A percentile compares a stretch with the other conserved stretches of the same genome.
Evolutionary conservation across 352 stramenopile species (phyloP).

Genomic region (Globisporangium sylvaticum): DNA sequence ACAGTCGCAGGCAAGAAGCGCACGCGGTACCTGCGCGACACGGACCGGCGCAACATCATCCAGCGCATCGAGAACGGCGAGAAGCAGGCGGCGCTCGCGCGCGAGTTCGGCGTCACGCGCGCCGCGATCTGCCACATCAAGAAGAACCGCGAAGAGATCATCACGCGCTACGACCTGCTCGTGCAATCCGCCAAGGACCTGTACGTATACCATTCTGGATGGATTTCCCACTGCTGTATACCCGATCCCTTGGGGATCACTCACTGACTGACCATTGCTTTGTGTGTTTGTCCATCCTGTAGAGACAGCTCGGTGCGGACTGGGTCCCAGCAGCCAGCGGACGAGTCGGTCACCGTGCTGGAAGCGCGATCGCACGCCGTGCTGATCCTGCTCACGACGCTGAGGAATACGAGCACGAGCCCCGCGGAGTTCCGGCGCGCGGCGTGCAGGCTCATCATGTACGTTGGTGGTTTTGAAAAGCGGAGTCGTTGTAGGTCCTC

Average conservation of each 20-base stretch:
- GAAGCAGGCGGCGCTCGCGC: constrained; percentile 52
- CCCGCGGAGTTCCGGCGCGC: constrained; percentile 32
- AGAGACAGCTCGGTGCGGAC: constrained; percentile 27
- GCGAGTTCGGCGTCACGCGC: constrained; percentile 65
- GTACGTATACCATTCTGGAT: constrained; percentile 21
- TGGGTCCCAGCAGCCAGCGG: neutral
- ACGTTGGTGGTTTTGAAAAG: neutral
- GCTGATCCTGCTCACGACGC: constrained; percentile 40
- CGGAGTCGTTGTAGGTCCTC: too few species aligned
- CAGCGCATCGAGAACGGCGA: constrained; percentile 62
- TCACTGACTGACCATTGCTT: too few species aligned
- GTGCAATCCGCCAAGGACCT: constrained; percentile 51
- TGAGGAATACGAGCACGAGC: constrained; percentile 32
- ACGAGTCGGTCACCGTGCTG: constrained; percentile 32
- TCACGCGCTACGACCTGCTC: constrained; percentile 59
- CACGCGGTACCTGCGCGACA: constrained; percentile 50
- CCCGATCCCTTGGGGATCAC: neutral
- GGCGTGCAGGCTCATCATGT: constrained; percentile 47
- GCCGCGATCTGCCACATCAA: constrained; percentile 78
- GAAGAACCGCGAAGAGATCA: constrained; percentile 69
- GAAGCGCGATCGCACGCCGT: constrained; percentile 42
- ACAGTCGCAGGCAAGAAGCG: constrained; percentile 26
- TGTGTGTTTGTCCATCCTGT: neutral
- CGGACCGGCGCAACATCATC: constrained; percentile 61
- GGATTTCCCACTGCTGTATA: neutral